Evolutionary conservation across 192 early-diverging fungal genomes (phyloP), one percentile per base, ranked within the genome.

Genomic region (Chytriomyces sp.): DNA sequence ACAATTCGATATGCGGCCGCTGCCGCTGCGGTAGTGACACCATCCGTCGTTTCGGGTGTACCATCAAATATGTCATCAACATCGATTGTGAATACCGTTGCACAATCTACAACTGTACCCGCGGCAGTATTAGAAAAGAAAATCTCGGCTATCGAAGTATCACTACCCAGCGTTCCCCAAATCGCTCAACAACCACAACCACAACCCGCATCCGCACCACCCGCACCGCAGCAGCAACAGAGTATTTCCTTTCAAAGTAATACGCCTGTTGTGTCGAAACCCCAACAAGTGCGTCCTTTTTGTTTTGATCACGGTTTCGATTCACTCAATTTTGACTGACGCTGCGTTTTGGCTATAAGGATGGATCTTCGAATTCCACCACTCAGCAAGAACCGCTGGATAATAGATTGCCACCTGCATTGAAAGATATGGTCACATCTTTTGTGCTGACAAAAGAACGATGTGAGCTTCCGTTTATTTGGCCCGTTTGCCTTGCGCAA

Each of bases 361-460:
- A 57, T 57, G 53, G 13, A 57, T 20, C 35, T 35, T 35, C 35
- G 35, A 35, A 67, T 6, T 43, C 62, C 26, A 16, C 75, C 13
- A 72, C 72, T 10, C 70, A 74, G 6, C 57, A 79, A 57, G 86
- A 81, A 67, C 73, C 83, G 26, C 69, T 85, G 43, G 83, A 86
- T 67, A 88, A 81, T 71, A 72, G 85, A 50, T 79, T 93, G 7
- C 91, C 91, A 3, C 88, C 92, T 20, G 85, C 91, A 23, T 84
- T 92, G 62, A 85, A 86, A 2, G 92, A 93, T 64, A 83, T 93
- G 44, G 88, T 92, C 69, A 82, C 86, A 16, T 88, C 87, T 28
- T 92, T 91, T 80, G 87, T 91, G 73, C 84, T 85, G 35, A 90
- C 90, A 44, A 89, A 89, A 84, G 86, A 89, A 49, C 85, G 88